Evolutionary conservation across 2,329 filamentous ascomycete species (phyloP), one percentile per base, ranked within the genome.

Genomic region (Knoxdaviesia capensis): DNA sequence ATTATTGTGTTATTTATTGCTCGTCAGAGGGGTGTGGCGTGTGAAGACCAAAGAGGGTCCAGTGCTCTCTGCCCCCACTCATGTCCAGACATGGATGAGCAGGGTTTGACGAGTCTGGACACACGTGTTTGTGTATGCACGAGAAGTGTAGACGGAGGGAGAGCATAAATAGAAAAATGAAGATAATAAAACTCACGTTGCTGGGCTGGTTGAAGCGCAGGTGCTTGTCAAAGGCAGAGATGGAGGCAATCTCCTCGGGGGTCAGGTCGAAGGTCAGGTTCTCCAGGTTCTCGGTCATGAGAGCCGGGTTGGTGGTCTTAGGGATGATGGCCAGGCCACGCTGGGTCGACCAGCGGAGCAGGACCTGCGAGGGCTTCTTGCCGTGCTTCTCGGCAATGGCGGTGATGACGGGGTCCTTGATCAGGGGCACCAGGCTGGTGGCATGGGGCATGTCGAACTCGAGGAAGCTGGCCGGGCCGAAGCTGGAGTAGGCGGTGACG

Each of bases 311-410:
- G 60, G 59, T 78, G 48, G 71, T 78, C 72, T 88, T 88, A 51
- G 82, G 83, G 52, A 90, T 90, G 51, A 90, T 80, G 39, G 82
- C 80, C 44, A 90, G 65, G 32, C 75, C 76, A 41, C 80, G 71
- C 68, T 92, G 84, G 10, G 85, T 92, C 28, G 84, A 75, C 86
- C 86, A 94, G 52, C 85, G 73, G 50, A 94, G 68, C 46, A 93
- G 69, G 31, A 93, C 69, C 69, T 94, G 85, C 10, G 82, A 80
- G 6, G 83, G 68, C 6, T 77, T 75, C 66, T 80, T 84, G 56
- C 63, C 63, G 54, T 83, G 66, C 65, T 81, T 85, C 52, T 68
- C 58, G 11, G 83, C 77, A 47, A 87, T 69, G 40, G 52, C 56
- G 51, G 69, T 74, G 58, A 93, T 66, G 42, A 68, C 60, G 20